A percentile compares a stretch with the other conserved stretches of the same genome.
phyloP scores from a whole-genome alignment of 768 basidiomycete genomes.

The Tephrocybe sp. region DNA sequence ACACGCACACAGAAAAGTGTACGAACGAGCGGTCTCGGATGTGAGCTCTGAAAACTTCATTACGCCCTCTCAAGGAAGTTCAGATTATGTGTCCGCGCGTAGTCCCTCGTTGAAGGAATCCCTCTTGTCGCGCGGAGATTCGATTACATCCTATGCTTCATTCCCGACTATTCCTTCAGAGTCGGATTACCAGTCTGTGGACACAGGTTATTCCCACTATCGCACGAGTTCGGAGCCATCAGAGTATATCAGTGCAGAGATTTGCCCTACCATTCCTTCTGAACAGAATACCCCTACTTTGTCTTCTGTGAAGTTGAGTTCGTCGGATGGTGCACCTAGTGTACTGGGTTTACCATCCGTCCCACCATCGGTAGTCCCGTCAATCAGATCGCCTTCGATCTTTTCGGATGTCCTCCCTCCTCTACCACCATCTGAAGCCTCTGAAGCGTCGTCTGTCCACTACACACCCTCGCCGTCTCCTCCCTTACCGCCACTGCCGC shows the following conservation, averaged over 20 bases:
- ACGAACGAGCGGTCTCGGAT: slow-evolving; percentile 20
- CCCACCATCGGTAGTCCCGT: slow-evolving; percentile 12
- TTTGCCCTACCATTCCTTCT: slow-evolving; percentile 42
- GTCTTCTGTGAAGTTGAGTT: slow-evolving; percentile 29
- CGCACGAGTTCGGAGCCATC: slow-evolving; percentile 32
- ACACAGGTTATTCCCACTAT: slow-evolving; percentile 23
- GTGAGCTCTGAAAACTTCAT: slow-evolving; percentile 36
- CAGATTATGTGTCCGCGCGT: slow-evolving; percentile 43
- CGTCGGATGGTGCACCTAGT: slow-evolving; percentile 27
- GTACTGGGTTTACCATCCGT: slow-evolving; percentile 14
- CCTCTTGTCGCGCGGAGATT: slow-evolving; percentile 41
- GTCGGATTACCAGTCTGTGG: slow-evolving; percentile 34
- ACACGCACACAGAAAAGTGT: no score
- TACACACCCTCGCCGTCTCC: slow-evolving; percentile 4
- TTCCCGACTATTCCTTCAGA: slow-evolving; percentile 60
- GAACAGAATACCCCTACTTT: slow-evolving; percentile 39
- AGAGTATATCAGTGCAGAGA: slow-evolving; percentile 48
- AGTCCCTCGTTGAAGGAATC: slow-evolving; percentile 46
- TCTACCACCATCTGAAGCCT: slow-evolving; percentile 18
- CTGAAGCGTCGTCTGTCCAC: slow-evolving; percentile 23
- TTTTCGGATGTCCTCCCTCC: slow-evolving; percentile 15
- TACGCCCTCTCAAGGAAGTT: slow-evolving; percentile 47
- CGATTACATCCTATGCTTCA: slow-evolving; percentile 51
- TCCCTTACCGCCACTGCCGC: slow-evolving; percentile 15
- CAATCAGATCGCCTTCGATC: slow-evolving; percentile 13